Conservation (phyloP, 2,329 filamentous ascomycete species). For the Trichoderma sp. region DNA sequence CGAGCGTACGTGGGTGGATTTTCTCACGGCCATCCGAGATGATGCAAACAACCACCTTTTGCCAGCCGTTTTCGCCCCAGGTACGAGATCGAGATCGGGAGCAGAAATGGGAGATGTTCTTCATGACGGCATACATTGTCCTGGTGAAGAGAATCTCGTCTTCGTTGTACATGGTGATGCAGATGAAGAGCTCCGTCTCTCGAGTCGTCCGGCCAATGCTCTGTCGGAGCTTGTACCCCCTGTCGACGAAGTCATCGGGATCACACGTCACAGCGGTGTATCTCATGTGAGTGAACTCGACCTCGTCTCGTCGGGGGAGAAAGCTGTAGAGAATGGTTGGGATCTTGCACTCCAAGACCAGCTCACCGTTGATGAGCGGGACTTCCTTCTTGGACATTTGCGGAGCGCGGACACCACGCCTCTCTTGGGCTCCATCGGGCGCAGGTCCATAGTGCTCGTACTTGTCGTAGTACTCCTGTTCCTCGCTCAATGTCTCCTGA, state of each 20-base stretch:
- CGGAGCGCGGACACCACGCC: conserved; percentile 79
- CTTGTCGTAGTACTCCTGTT: conserved; percentile 47
- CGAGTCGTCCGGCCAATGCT: conserved; percentile 78
- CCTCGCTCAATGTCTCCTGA: conserved; percentile 54
- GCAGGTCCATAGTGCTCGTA: conserved; percentile 83
- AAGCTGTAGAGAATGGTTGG: conserved; percentile 98
- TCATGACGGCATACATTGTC: conserved; percentile 98
- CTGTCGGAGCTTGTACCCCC: conserved; percentile 89
- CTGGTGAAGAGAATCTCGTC: conserved; percentile 94
- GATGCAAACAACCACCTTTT: conserved; percentile 98
- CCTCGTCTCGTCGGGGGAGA: conserved; percentile 83
- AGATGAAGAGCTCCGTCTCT: conserved; percentile 95
- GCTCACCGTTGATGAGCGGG: conserved; percentile 92
- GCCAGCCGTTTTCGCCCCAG: conserved; percentile 96
- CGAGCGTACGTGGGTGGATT: conserved; percentile 88
- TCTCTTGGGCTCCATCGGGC: conserved; percentile 79
- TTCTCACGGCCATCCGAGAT: conserved; percentile 88
- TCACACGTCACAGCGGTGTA: conserved; percentile 99
- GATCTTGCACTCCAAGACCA: conserved; percentile 98
- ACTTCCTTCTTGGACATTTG: conserved; percentile 94
- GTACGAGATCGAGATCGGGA: conserved; percentile 86
- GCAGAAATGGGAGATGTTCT: conserved; percentile 96
- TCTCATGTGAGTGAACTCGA: conserved; percentile 98
- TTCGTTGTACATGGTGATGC: conserved; percentile 99
- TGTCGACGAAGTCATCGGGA: conserved; percentile 84